A percentile compares a stretch with the other conserved stretches of the same genome.
phyloP scores from a whole-genome alignment of 2,329 filamentous ascomycete species.

The Cladosporium sp. region DNA sequence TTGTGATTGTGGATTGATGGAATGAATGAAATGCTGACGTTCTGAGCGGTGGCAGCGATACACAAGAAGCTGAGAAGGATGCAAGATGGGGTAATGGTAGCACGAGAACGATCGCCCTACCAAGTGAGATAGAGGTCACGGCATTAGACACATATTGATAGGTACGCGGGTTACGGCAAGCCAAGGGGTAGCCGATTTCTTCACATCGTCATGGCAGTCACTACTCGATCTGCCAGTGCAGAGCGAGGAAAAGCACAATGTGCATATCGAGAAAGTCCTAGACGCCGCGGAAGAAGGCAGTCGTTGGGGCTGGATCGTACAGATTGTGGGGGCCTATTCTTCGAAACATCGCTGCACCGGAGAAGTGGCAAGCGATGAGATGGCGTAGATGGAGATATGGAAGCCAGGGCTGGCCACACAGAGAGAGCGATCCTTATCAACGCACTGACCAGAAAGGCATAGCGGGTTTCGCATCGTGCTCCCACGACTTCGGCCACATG shows the following conservation, averaged over 20 bases:
- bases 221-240: not conserved
- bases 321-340: not conserved
- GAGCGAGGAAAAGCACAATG: constrained; percentile 15
- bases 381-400: constrained; percentile 10
- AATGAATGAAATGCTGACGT: constrained; percentile 7
- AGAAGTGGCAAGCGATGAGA: not conserved
- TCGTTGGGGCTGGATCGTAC: constrained; percentile 3
- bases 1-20: constrained; percentile 3
- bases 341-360: constrained; percentile 3
- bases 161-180: not conserved
- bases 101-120: not conserved
- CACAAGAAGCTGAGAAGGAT: not conserved
- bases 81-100: constrained; percentile 3
- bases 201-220: constrained; percentile 6
- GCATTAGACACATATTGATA: not conserved
- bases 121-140: not conserved
- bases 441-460: constrained; percentile 19
- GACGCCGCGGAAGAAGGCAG: constrained; percentile 17
- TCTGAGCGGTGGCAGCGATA: not conserved
- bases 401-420: constrained; percentile 15
- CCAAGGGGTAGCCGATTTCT: not conserved
- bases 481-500: not conserved
- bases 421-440: constrained; percentile 16
- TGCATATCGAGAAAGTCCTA: not conserved
- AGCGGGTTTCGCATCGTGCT: not conserved